Conservation (phyloP, 2,329 filamentous ascomycete genomes). For the Aspergillus sergii region DNA sequence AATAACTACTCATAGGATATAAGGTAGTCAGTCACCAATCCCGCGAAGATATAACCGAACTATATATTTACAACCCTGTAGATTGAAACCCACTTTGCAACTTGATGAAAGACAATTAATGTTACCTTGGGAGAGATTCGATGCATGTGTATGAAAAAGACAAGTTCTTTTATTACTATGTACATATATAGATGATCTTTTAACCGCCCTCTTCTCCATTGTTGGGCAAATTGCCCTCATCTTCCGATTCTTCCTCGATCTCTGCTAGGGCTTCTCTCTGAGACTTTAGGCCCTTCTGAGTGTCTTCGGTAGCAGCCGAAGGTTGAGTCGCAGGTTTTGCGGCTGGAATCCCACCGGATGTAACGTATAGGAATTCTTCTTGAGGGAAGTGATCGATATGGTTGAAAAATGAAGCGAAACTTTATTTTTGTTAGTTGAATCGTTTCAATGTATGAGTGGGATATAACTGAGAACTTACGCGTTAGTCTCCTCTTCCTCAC, state of each 20-base stretch:
- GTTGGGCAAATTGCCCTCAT: constrained; percentile 24
- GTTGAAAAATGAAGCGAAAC: constrained; percentile 77
- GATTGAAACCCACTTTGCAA: too few species aligned
- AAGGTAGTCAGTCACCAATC: too few species aligned
- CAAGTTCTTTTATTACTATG: neutral
- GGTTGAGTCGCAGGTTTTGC: constrained; percentile 46
- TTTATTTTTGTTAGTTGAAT: constrained; percentile 34
- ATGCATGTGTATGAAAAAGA: neutral
- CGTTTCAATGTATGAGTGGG: neutral
- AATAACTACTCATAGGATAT: too few species aligned
- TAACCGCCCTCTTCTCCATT: constrained; percentile 27
- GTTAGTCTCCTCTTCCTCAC: constrained; percentile 83
- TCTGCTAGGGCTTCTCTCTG: constrained; percentile 36
- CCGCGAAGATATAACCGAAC: too few species aligned
- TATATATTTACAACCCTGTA: too few species aligned
- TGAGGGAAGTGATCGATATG: constrained; percentile 75
- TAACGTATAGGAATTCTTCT: constrained; percentile 74
- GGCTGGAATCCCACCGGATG: constrained; percentile 67
- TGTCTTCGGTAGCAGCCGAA: constrained; percentile 9
- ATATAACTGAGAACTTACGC: constrained; percentile 61
- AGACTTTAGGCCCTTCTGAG: constrained; percentile 22
- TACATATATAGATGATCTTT: neutral
- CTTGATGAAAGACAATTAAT: too few species aligned
- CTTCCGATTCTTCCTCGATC: constrained; percentile 35
- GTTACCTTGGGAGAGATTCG: neutral